A percentile compares a stretch with the other conserved stretches of the same genome.
These are phyloP conservation scores for Fusarium newnesense DNA, from an alignment of 2,329 filamentous ascomycete species.

Conservation along the genomic window DNA sequence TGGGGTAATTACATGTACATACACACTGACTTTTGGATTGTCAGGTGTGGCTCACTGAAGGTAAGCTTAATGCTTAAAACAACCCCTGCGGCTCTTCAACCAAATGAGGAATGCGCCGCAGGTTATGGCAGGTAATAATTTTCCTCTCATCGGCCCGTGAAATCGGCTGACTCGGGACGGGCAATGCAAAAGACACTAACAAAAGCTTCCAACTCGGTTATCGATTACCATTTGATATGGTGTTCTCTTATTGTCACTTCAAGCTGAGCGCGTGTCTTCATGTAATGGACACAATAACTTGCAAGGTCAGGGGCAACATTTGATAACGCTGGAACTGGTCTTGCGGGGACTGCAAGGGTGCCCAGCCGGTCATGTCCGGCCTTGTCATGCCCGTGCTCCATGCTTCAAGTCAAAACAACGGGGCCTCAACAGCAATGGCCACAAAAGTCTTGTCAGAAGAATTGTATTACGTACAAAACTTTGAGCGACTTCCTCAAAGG, in stretches of 20 bases:
- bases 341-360: conserved; percentile 33
- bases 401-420: conserved; percentile 30
- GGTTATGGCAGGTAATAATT: conserved; percentile 10
- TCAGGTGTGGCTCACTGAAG: conserved; percentile 1
- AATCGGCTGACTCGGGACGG: not conserved
- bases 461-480: conserved; percentile 43
- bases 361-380: conserved; percentile 40
- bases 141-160: conserved; percentile 15
- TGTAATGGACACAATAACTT: not conserved
- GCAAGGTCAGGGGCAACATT: conserved; percentile 23
- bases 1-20: not conserved
- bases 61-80: conserved; percentile 23
- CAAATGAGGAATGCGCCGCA: conserved; percentile 9
- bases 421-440: conserved; percentile 19
- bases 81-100: conserved; percentile 6
- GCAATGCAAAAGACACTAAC: not conserved
- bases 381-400: conserved; percentile 9
- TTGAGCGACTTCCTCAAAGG: conserved; percentile 28
- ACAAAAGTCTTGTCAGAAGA: conserved; percentile 18
- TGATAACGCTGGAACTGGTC: conserved; percentile 20
- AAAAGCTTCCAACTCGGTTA: not conserved
- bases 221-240: not conserved
- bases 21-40: not conserved
- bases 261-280: conserved; percentile 1
- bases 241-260: not conserved